Evolutionary conservation across 257 asterid genomes (phyloP), one percentile per base, ranked within the genome.

Genomic region (Nicotiana otophora): DNA sequence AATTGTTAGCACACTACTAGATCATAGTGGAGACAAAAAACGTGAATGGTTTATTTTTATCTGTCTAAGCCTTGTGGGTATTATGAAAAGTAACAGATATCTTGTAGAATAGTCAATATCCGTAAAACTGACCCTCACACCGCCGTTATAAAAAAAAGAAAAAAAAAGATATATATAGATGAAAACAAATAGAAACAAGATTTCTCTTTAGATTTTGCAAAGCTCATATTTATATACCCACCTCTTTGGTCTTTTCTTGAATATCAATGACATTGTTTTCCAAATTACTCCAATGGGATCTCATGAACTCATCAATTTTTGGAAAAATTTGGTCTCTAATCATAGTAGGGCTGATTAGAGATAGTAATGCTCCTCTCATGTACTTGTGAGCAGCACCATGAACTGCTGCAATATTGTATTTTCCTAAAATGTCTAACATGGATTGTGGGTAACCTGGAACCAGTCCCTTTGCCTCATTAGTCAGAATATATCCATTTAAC

Each of bases 381-480:
- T 86, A 51, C 85, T 85, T 95, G 78, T 93, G 98, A 65, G 91
- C 77, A 8, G 92, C 65, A 33, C 98, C 98, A 83, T 82, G 85
- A 15, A 95, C 92, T 30, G 98, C 95, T 7, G 95, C 95, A 80
- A 95, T 95, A 85, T 93, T 93, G 48, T 81, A 81, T 58, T 83
- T 69, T 26, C 98, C 98, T 63, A 95, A 63, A 53, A 95, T 92
- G 82, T 95, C 96, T 83, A 93, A 15, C 98, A 93, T 95, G 15
- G 98, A 93, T 51, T 93, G 90, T 2, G 98, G 98, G 83, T 95
- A 95, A 11, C 98, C 98, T 6, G 98, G 98, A 62, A 95, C 75
- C 5, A 95, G 81, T 30, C 98, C 98, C 81, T 91, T 92, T 5
- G 91, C 85, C 82, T 95, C 98, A 78, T 93, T 95, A 84, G 87